Percentiles rank a stretch among this genome's conserved stretches.
Conservation (phyloP, 208 protist genomes). For the Crithidia bombi region DNA sequence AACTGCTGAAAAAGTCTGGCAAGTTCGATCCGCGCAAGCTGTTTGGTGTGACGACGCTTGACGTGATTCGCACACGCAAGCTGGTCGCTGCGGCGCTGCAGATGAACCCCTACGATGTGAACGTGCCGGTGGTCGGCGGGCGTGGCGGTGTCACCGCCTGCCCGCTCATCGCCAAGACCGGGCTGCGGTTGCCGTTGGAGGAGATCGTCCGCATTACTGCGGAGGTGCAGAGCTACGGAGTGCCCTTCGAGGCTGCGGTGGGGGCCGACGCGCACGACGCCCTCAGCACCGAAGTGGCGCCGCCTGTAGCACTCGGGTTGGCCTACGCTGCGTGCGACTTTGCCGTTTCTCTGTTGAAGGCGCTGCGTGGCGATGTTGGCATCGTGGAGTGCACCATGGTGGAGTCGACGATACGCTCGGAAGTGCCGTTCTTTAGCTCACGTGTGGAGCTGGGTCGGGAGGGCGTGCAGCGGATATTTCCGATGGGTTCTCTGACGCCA, state of each 20-base stretch:
- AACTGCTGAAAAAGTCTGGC: constrained; percentile 75
- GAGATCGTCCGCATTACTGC: constrained; percentile 57
- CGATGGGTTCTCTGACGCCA: constrained; percentile 59
- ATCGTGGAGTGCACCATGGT: constrained; percentile 85
- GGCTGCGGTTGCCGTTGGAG: constrained; percentile 52
- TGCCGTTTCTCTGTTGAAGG: constrained; percentile 71
- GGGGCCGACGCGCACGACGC: constrained; percentile 16
- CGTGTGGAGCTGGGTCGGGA: constrained; percentile 83
- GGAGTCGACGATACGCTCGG: constrained; percentile 68
- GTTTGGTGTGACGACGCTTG: constrained; percentile 93
- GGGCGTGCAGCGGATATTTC: constrained; percentile 72
- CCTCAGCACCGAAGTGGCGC: constrained; percentile 41
- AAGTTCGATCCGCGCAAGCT: constrained; percentile 86
- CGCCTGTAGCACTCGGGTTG: constrained; percentile 54
- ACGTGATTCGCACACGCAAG: constrained; percentile 82
- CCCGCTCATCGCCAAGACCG: constrained; percentile 89
- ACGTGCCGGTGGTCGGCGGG: constrained; percentile 94
- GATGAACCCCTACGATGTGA: constrained; percentile 82
- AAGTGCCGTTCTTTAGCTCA: constrained; percentile 85
- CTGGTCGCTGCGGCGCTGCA: constrained; percentile 63
- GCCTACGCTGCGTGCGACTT: constrained; percentile 74
- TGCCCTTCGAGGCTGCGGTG: constrained; percentile 29
- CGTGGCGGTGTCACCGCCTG: constrained; percentile 92
- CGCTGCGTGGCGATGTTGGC: constrained; percentile 71
- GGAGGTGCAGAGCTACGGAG: constrained; percentile 68